Base-by-base conservation (phyloP, 73 alveolate genomes). In the Stentor coeruleus region DNA sequence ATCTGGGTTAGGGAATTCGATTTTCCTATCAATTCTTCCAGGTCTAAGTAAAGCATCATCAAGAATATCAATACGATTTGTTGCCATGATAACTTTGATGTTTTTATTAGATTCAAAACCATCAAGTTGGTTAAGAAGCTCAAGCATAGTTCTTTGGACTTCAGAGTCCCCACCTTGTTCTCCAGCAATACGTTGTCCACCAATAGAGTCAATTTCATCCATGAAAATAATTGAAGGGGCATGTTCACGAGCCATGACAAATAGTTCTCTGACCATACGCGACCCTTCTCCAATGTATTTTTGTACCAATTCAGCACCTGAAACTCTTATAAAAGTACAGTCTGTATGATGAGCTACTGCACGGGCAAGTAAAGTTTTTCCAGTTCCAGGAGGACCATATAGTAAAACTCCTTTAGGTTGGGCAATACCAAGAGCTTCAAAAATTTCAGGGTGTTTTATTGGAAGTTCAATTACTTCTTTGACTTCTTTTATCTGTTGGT, bases 271-370 rank as follows among this genome's bases (percentile, higher is more conserved):
- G 59, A 98, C 99, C 97, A 94, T 85, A 41, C 99, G 89, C 3
- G 98, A 94, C 39, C 99, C 99, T 91, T 98, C 99, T 66, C 99
- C 99, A 74, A 98, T 97, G 91, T 98, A 98, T 89, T 98, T 98
- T 94, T 98, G 98, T 74, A 98, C 99, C 75, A 98, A 90, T 93
- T 98, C 99, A 74, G 97, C 89, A 6, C 99, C 99, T 26, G 99
- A 92, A 14, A 98, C 99, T 81, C 99, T 88, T 76, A 98, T 97
- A 90, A 1, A 74, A 59, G 82, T 66, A 40, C 93, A 87, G 59
- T 87, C 99, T 58, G 99, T 98, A 87, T 98, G 99, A 92, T 98
- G 99, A 30, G 99, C 99, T 66, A 98, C 99, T 6, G 99, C 99
- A 73, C 99, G 93, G 15, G 99, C 99, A 11, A 98, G 94, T 40